These are phyloP conservation scores for Grammothele lineata DNA, from an alignment of 768 basidiomycete genomes.

Conservation along the genomic window DNA sequence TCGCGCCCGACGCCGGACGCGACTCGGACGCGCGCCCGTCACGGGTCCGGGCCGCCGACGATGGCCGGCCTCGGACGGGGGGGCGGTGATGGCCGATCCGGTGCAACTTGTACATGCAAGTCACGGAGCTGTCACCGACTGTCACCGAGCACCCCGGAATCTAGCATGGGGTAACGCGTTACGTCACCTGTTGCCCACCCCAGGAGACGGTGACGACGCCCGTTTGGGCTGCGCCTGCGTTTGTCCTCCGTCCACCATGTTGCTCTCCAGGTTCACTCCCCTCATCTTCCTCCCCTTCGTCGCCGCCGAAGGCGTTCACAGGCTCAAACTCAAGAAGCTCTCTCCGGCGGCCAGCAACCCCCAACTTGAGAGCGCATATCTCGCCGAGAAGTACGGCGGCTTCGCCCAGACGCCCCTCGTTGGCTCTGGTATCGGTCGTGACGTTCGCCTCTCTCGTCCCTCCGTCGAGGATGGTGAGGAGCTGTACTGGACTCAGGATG, in stretches of 20 bases:
- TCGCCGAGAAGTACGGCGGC: constrained; percentile 91
- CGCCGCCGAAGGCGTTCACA: constrained; percentile 61
- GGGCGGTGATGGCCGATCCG: no score
- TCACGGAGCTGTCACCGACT: no score
- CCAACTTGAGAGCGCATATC: constrained; percentile 71
- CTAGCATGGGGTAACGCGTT: no score
- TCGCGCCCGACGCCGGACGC: no score
- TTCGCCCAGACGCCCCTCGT: constrained; percentile 58
- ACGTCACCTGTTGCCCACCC: no score
- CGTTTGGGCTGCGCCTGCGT: constrained; percentile 10
- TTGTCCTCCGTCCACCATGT: constrained; percentile 28
- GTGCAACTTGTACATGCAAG: no score
- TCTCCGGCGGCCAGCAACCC: constrained; percentile 58
- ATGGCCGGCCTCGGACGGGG: no score
- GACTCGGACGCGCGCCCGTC: no score
- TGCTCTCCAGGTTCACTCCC: constrained; percentile 37
- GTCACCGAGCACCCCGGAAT: no score
- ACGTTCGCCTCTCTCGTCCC: constrained; percentile 39
- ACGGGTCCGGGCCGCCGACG: no score
- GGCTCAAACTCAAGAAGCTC: constrained; percentile 87
- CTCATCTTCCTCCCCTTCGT: constrained; percentile 44
- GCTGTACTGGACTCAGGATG: constrained; percentile 79
- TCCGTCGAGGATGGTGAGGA: constrained; percentile 45
- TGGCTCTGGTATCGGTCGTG: constrained; percentile 69
- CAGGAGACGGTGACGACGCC: constrained; percentile 8